Evolutionary conservation across 345 rosid genomes (phyloP).

Genomic region (Linum trigynum): DNA sequence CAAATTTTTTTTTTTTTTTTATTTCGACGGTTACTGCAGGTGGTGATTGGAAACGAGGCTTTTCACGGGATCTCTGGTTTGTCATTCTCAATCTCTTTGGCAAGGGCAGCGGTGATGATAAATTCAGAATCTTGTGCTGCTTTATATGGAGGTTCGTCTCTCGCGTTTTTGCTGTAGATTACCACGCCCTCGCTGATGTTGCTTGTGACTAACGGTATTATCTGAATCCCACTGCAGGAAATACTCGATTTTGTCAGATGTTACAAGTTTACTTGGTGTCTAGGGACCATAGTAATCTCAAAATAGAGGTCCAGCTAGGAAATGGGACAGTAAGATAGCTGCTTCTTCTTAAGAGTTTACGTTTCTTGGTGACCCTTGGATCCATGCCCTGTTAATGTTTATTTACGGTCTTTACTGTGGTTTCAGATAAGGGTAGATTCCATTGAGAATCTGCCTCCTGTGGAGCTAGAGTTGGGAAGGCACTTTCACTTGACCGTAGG

Average conservation of each 20-base stretch:
- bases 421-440: constrained; percentile 46
- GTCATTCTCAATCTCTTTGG: constrained; percentile 53
- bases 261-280: constrained; percentile 61
- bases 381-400: not conserved
- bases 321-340: constrained; percentile 29
- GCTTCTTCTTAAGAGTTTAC: too few species aligned
- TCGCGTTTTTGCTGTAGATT: not conserved
- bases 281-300: constrained; percentile 55
- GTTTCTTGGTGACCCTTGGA: not conserved
- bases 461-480: constrained; percentile 40
- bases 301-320: constrained; percentile 65
- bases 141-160: constrained; percentile 45
- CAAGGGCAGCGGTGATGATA: constrained; percentile 51
- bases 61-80: constrained; percentile 41
- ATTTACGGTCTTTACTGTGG: not conserved
- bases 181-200: not conserved
- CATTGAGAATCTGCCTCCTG: constrained; percentile 49
- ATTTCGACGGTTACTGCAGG: constrained; percentile 31
- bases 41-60: constrained; percentile 56
- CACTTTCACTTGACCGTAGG: constrained; percentile 54
- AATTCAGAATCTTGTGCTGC: constrained; percentile 45
- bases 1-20: not conserved
- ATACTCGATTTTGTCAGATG: constrained; percentile 36
- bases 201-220: not conserved
- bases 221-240: constrained; percentile 38